Base-by-base conservation (phyloP, 2,329 filamentous ascomycete species). In the Cytospora paraplurivora region DNA sequence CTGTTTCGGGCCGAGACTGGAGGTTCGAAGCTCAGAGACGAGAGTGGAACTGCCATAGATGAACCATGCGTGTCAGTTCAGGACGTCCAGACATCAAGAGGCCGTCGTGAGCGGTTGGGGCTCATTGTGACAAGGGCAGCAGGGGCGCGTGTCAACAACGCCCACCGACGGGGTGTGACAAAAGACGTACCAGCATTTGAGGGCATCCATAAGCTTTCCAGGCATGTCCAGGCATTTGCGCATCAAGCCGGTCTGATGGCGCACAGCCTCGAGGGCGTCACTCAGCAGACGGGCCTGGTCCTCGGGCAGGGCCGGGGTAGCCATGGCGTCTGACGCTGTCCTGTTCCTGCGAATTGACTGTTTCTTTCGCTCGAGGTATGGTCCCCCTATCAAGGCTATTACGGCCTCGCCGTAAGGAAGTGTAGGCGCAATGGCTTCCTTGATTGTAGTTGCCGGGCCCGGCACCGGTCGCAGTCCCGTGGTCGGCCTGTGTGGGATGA, bases 201-300 rank as follows among this genome's bases (percentile, higher is more conserved):
- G 86, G 72, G 95, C 95, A 82, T 99, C 95, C 95, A 99, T 99
- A 69, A 99, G 88, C 85, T 99, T 99, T 68, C 95, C 94, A 7
- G 95, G 93, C 11, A 92, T 96, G 76, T 99, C 96, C 66, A 99
- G 85, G 73, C 93, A 98, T 82, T 96, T 94, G 81, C 94, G 93
- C 95, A 99, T 99, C 76, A 97, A 85, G 73, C 88, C 87, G 65
- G 94, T 95, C 85, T 99, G 96, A 80, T 98, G 94, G 79, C 94
- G 92, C 78, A 99, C 96, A 59, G 97, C 94, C 67, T 91, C 87
- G 78, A 98, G 82, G 73, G 96, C 95, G 89, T 99, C 95, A 81
- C 99, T 95, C 71, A 99, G 89, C 81, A 99, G 87, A 73, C 93
- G 91, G 73, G 91, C 92, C 85, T 89, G 90, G 79, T 93, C 90